Evolutionary conservation across 2,329 filamentous ascomycete species (phyloP).

Genomic region (Epichloe sp.): DNA sequence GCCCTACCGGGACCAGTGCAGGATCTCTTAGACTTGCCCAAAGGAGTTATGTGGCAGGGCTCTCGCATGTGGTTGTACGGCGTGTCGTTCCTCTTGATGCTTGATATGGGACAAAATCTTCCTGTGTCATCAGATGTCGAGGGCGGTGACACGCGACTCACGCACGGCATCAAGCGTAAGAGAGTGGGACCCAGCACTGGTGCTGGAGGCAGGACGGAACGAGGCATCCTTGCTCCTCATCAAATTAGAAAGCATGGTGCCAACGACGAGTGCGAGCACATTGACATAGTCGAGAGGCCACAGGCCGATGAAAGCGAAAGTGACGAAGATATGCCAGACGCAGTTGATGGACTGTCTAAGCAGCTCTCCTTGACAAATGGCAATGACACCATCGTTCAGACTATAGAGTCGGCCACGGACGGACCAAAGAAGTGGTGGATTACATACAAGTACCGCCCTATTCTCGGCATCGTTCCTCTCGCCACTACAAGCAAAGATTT

Average conservation of each 20-base stretch:
- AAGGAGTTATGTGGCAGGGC: conserved; percentile 75
- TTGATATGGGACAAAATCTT: conserved; percentile 67
- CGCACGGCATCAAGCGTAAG: conserved; percentile 39
- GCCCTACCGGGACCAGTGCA: conserved; percentile 63
- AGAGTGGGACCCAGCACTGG: conserved; percentile 33
- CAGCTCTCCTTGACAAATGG: conserved; percentile 17
- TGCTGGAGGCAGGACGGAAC: conserved; percentile 39
- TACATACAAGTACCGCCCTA: conserved; percentile 89
- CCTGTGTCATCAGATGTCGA: conserved; percentile 16
- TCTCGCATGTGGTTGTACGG: conserved; percentile 78
- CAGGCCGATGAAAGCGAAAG: conserved; percentile 21
- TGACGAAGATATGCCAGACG: conserved; percentile 25
- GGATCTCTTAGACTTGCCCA: conserved; percentile 63
- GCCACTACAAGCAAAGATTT: conserved; percentile 29
- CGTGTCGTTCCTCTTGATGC: conserved; percentile 77
- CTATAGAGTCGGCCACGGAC: conserved; percentile 10
- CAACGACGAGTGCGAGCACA: conserved; percentile 26
- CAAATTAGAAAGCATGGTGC: conserved; percentile 27
- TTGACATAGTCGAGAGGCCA: conserved; percentile 26
- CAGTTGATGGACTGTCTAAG: conserved; percentile 20
- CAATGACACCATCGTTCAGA: conserved; percentile 8
- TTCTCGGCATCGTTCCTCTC: conserved; percentile 56
- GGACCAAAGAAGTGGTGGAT: conserved; percentile 48
- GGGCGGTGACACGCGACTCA: conserved; percentile 16
- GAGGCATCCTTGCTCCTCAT: conserved; percentile 30